Percentiles rank a stretch among this genome's conserved stretches.
Evolutionary conservation across 108 stramenopile species (phyloP).

Genomic region (Schizochytrium sp.): DNA sequence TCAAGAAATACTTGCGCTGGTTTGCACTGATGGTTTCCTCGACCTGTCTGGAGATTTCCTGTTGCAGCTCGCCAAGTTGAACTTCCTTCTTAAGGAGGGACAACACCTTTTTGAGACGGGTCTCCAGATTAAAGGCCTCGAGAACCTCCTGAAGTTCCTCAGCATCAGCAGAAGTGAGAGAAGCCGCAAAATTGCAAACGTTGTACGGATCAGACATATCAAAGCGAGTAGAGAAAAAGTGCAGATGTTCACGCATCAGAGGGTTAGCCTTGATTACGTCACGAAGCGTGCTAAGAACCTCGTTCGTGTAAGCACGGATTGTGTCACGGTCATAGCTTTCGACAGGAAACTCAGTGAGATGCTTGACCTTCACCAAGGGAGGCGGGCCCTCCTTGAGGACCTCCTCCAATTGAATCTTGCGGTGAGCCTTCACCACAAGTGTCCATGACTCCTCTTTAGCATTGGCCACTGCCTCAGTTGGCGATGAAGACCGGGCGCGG

Average conservation of each 20-base stretch:
- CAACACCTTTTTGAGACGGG: conserved; percentile 87
- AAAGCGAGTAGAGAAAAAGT: conserved; percentile 84
- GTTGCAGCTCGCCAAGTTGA: conserved; percentile 89
- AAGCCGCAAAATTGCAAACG: conserved; percentile 92
- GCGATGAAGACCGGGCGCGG: not conserved
- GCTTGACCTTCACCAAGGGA: conserved; percentile 61
- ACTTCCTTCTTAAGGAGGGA: conserved; percentile 88
- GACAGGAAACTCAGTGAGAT: conserved; percentile 18
- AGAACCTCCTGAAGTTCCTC: conserved; percentile 91
- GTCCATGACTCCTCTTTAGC: conserved; percentile 35
- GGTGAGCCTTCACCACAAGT: conserved; percentile 61
- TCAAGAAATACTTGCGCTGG: conserved; percentile 93
- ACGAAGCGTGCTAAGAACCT: conserved; percentile 90
- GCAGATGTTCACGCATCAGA: conserved; percentile 91
- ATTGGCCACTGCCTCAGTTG: conserved; percentile 20
- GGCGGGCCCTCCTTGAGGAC: conserved; percentile 47
- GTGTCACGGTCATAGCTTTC: conserved; percentile 70
- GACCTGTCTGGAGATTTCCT: conserved; percentile 92
- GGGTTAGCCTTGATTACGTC: conserved; percentile 92
- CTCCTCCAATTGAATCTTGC: conserved; percentile 59
- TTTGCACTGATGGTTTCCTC: conserved; percentile 93
- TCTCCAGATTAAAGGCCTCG: conserved; percentile 89
- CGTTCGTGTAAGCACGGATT: conserved; percentile 92
- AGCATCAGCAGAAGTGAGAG: conserved; percentile 83
- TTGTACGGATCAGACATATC: conserved; percentile 92